Evolutionary conservation across 768 basidiomycete species (phyloP).

Genomic region (Infundibulicybe gibba): DNA sequence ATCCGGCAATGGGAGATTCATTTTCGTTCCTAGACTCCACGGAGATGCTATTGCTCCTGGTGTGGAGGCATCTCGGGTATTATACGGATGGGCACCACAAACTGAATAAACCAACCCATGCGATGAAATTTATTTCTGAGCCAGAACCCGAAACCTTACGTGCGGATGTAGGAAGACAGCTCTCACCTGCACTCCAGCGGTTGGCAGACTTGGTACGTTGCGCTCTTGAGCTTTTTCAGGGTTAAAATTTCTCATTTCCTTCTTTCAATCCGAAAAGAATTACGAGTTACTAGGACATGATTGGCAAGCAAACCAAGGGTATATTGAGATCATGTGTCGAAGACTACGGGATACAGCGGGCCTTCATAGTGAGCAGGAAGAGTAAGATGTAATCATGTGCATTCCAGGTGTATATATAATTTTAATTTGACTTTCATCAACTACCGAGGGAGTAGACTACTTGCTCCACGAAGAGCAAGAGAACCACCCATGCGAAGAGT

Average conservation of each 20-base stretch:
- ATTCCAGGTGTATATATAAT: neutral
- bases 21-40: constrained; percentile 43
- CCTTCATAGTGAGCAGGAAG: constrained; percentile 25
- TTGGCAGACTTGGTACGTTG: constrained; percentile 39
- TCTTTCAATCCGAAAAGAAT: constrained; percentile 27
- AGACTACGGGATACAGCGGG: constrained; percentile 64
- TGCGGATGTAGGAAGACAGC: constrained; percentile 48
- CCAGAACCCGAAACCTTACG: constrained; percentile 58
- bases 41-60: constrained; percentile 76
- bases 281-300: constrained; percentile 43
- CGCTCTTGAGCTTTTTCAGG: neutral
- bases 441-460: constrained; percentile 78
- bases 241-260: neutral
- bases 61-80: constrained; percentile 77
- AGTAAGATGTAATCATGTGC: neutral
- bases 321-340: constrained; percentile 74
- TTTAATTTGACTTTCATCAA: neutral
- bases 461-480: constrained; percentile 80
- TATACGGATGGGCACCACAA: constrained; percentile 34
- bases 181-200: constrained; percentile 53
- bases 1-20: neutral
- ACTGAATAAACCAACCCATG: constrained; percentile 21
- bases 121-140: constrained; percentile 54
- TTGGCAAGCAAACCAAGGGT: constrained; percentile 63
- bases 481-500: constrained; percentile 79